Evolutionary conservation across 768 basidiomycete genomes (phyloP).

Genomic region (Candolleomyces efflorescens): DNA sequence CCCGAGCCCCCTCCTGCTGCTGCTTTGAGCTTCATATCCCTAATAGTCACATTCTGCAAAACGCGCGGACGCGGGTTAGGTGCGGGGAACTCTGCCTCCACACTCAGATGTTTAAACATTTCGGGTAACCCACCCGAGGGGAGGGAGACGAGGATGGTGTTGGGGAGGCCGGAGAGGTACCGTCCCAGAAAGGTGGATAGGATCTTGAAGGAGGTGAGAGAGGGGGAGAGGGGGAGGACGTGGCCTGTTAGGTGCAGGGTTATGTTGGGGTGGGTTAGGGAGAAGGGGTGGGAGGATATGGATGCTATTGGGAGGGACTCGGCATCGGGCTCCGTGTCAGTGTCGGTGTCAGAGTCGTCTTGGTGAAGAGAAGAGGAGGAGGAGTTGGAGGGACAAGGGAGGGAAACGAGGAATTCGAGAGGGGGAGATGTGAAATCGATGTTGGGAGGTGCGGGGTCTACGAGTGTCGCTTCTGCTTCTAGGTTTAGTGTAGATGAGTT

Average conservation of each 20-base stretch:
- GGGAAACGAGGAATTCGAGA: slow-evolving; percentile 58
- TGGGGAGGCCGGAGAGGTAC: slow-evolving; percentile 55
- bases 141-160: slow-evolving; percentile 55
- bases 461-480: slow-evolving; percentile 49
- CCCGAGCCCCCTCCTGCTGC: slow-evolving; percentile 22
- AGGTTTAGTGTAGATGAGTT: slow-evolving; percentile 31
- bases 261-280: slow-evolving; percentile 64
- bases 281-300: slow-evolving; percentile 53
- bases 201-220: slow-evolving; percentile 29
- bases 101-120: too few relatives aligned
- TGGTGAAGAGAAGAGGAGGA: too few relatives aligned
- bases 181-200: slow-evolving; percentile 62
- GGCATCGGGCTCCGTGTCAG: too few relatives aligned
- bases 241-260: slow-evolving; percentile 52
- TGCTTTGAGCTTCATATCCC: slow-evolving; percentile 68
- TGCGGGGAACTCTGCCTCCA: slow-evolving; percentile 58
- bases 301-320: slow-evolving; percentile 25
- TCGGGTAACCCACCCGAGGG: slow-evolving; percentile 48
- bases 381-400: slow-evolving; percentile 25
- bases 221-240: slow-evolving; percentile 52
- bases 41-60: slow-evolving; percentile 68
- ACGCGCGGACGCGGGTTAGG: slow-evolving; percentile 61
- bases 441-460: slow-evolving; percentile 48
- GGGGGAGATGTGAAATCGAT: slow-evolving; percentile 52
- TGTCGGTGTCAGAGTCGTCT: too few relatives aligned